Percentiles rank a stretch among this genome's conserved stretches.
Conservation (phyloP, 768 basidiomycete genomes). For the Mycena sanguinolenta region DNA sequence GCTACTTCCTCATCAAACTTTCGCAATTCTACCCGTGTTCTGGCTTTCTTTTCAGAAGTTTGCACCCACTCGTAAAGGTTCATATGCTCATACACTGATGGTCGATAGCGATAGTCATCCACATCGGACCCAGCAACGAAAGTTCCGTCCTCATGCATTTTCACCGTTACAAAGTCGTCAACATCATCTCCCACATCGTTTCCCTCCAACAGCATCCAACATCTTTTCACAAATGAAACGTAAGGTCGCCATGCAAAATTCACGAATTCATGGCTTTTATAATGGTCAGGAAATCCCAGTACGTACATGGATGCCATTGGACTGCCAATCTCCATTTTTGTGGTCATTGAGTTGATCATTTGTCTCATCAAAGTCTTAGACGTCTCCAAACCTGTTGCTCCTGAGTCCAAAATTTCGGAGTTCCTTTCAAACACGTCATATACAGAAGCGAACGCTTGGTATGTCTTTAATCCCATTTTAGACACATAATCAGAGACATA, state of each 20-base stretch:
- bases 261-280: slow-evolving; percentile 45
- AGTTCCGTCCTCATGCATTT: background rate
- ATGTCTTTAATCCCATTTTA: slow-evolving; percentile 15
- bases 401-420: slow-evolving; percentile 18
- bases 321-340: too few relatives aligned
- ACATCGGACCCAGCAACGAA: slow-evolving; percentile 41
- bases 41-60: slow-evolving; percentile 3
- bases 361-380: slow-evolving; percentile 16
- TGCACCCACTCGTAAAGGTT: slow-evolving; percentile 41
- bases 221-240: slow-evolving; percentile 14
- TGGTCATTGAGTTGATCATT: slow-evolving; percentile 22
- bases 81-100: slow-evolving; percentile 23
- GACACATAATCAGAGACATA: slow-evolving; percentile 1
- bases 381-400: slow-evolving; percentile 31
- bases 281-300: slow-evolving; percentile 50
- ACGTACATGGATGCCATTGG: slow-evolving; percentile 50
- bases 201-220: background rate
- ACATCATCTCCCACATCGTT: background rate
- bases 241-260: slow-evolving; percentile 46
- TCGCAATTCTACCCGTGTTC: background rate
- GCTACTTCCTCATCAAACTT: background rate
- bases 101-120: slow-evolving; percentile 41
- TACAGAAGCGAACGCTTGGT: slow-evolving; percentile 16
- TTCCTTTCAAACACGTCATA: slow-evolving; percentile 34
- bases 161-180: background rate